phyloP scores from a whole-genome alignment of 2,329 filamentous ascomycete species.

The Claviceps quebecensis region DNA sequence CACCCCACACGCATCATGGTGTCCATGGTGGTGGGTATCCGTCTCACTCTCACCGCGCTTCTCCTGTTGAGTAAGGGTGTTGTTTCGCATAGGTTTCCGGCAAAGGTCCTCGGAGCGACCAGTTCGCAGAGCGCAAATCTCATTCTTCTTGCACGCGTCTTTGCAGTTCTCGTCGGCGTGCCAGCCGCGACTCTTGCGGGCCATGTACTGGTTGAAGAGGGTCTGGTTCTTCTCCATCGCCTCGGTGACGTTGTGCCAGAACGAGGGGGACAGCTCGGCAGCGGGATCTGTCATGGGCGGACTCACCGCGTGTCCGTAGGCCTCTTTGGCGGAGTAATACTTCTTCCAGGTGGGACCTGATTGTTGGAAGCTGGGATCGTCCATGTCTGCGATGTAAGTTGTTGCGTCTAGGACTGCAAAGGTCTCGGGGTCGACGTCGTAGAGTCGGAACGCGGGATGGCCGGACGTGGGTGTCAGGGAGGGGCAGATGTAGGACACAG shows the following conservation, averaged over 20 bases:
- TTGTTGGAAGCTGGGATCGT: slow-evolving; percentile 24
- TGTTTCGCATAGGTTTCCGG: slow-evolving; percentile 18
- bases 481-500: slow-evolving; percentile 37
- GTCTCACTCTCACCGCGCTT: slow-evolving; percentile 11
- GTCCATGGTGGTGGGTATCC: slow-evolving; percentile 2
- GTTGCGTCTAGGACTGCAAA: slow-evolving; percentile 38
- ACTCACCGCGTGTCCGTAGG: slow-evolving; percentile 30
- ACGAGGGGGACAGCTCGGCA: slow-evolving; percentile 36
- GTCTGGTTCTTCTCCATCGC: slow-evolving; percentile 27
- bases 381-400: slow-evolving; percentile 40
- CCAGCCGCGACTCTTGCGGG: slow-evolving; percentile 32
- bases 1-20: slow-evolving; percentile 15
- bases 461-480: slow-evolving; percentile 39
- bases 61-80: slow-evolving; percentile 12
- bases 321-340: slow-evolving; percentile 40
- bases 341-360: slow-evolving; percentile 33
- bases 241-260: slow-evolving; percentile 43
- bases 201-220: slow-evolving; percentile 31
- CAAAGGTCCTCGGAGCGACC: slow-evolving; percentile 39
- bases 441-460: slow-evolving; percentile 41
- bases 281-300: slow-evolving; percentile 22
- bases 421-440: slow-evolving; percentile 41
- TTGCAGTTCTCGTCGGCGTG: slow-evolving; percentile 21
- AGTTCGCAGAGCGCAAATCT: slow-evolving; percentile 37
- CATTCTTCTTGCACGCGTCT: slow-evolving; percentile 24